Conservation (phyloP, 441 rosid genomes). For the Jatropha multifida region DNA sequence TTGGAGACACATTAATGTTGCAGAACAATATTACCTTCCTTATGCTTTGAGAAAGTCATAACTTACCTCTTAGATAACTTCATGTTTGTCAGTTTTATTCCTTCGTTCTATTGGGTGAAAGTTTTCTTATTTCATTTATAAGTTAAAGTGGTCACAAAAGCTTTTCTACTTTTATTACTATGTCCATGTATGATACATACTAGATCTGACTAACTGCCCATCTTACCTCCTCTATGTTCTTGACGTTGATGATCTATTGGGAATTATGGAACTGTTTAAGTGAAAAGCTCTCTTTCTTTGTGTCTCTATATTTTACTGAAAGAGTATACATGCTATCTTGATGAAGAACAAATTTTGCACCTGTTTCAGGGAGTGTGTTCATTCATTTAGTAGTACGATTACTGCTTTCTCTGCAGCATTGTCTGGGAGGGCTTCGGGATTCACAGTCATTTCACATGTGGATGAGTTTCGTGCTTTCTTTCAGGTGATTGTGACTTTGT, state of each 20-base stretch:
- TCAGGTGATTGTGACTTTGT: constrained; percentile 51
- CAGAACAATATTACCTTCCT: neutral
- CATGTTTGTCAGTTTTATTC: neutral
- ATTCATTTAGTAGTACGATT: constrained; percentile 50
- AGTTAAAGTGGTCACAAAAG: neutral
- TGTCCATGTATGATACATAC: neutral
- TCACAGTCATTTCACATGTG: constrained; percentile 43
- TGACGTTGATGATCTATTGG: neutral
- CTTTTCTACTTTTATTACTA: neutral
- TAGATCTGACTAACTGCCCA: no score
- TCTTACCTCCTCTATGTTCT: neutral
- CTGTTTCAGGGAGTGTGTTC: constrained; percentile 69
- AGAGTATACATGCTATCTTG: constrained; percentile 11
- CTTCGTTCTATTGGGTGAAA: neutral
- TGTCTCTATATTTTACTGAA: neutral
- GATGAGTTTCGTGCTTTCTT: constrained; percentile 60
- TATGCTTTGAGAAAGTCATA: neutral
- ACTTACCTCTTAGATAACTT: neutral
- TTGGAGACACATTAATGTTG: neutral
- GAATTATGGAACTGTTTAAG: constrained; percentile 9
- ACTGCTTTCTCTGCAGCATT: constrained; percentile 54
- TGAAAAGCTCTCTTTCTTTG: neutral
- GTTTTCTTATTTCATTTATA: neutral
- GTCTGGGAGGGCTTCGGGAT: constrained; percentile 58
- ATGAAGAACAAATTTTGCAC: constrained; percentile 24